Evolutionary conservation across 352 stramenopile species (phyloP).

Genomic region (Pythium monospermum): DNA sequence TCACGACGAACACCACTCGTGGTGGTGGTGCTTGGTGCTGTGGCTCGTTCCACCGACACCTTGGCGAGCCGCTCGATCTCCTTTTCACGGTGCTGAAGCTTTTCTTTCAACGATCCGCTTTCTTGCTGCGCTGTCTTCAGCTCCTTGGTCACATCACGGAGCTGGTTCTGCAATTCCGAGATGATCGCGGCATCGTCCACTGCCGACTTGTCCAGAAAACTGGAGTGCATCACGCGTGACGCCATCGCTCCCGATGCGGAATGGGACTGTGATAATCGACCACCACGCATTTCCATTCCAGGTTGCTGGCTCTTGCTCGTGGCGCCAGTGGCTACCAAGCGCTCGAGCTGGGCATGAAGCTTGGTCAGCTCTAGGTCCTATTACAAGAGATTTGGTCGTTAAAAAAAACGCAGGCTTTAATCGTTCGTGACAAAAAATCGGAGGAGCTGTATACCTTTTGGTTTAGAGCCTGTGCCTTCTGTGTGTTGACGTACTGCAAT

Average conservation of each 20-base stretch:
- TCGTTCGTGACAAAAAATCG: too few species aligned
- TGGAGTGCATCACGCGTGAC: background rate
- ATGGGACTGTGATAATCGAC: constrained; percentile 13
- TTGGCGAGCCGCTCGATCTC: constrained; percentile 67
- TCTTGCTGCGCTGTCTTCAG: constrained; percentile 37
- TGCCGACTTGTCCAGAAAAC: constrained; percentile 9
- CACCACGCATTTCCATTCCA: constrained; percentile 19
- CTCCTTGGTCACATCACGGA: constrained; percentile 39
- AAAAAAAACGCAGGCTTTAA: too few species aligned
- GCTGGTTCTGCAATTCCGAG: constrained; percentile 39
- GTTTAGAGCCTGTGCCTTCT: constrained; percentile 43
- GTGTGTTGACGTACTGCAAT: constrained; percentile 58
- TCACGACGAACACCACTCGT: too few species aligned
- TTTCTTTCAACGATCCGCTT: constrained; percentile 38
- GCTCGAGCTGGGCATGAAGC: constrained; percentile 62
- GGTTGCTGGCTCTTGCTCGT: constrained; percentile 15
- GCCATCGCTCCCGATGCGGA: background rate
- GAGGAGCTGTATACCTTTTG: constrained; percentile 72
- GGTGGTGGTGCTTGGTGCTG: background rate
- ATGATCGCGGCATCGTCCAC: constrained; percentile 28
- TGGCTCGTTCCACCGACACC: constrained; percentile 26
- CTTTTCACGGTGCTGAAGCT: constrained; percentile 54
- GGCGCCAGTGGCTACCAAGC: constrained; percentile 32
- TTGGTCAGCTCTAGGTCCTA: constrained; percentile 64
- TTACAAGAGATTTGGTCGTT: too few species aligned